Conservation (phyloP, 2,329 filamentous ascomycete genomes). For the Cladosporium halotolerans region DNA sequence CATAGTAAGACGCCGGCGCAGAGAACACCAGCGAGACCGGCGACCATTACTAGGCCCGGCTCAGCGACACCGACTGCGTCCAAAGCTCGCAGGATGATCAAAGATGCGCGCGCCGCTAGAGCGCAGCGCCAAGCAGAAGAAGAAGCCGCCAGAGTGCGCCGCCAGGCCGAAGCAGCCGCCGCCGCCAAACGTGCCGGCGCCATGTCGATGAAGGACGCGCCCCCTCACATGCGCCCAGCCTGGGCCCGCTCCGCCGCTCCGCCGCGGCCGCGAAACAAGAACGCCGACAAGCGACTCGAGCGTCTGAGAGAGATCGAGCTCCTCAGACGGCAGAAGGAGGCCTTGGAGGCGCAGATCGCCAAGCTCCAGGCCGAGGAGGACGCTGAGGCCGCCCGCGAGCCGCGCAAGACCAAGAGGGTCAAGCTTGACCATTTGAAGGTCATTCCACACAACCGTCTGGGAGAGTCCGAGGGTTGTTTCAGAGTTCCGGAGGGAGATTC, state of each 20-base stretch:
- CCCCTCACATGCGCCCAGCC: conserved; percentile 10
- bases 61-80: background rate
- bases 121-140: background rate
- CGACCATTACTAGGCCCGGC: background rate
- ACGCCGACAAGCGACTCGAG: conserved; percentile 24
- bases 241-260: conserved; percentile 13
- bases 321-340: conserved; percentile 18
- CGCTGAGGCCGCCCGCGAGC: conserved; percentile 15
- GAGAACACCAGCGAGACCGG: background rate
- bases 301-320: conserved; percentile 21
- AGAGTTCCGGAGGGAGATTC: conserved; percentile 26
- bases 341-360: conserved; percentile 19
- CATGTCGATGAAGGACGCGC: background rate
- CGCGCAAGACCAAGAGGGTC: conserved; percentile 25
- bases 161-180: background rate
- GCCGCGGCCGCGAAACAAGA: conserved; percentile 19
- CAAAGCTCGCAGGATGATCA: conserved; percentile 2
- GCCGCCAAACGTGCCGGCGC: too few species aligned
- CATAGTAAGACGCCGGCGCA: background rate
- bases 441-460: conserved; percentile 28
- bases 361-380: conserved; percentile 18
- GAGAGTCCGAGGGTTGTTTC: conserved; percentile 26
- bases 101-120: conserved; percentile 5
- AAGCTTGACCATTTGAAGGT: conserved; percentile 26
- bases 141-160: background rate